Conservation (phyloP, 306 rosid genomes). For the Cucurbita moschata region DNA sequence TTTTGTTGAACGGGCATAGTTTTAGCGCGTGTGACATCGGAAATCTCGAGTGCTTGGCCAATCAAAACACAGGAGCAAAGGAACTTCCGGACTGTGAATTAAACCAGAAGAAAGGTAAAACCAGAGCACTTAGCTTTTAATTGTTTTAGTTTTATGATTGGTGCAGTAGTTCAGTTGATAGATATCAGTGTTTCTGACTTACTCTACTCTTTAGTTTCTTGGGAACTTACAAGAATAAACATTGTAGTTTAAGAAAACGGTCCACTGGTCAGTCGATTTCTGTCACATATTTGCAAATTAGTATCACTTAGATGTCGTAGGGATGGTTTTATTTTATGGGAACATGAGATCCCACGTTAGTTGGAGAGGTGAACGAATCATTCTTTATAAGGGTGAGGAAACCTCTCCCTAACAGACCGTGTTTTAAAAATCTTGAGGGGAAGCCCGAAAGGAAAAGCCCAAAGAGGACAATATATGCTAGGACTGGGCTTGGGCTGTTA, state of each 20-base stretch:
- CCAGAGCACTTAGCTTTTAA: not conserved
- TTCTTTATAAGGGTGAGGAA: too few relatives aligned
- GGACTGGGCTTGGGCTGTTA: too few relatives aligned
- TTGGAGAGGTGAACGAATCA: too few relatives aligned
- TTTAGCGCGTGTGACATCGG: conserved; percentile 69
- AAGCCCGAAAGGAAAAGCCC: too few relatives aligned
- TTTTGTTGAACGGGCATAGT: conserved; percentile 27
- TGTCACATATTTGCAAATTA: not conserved
- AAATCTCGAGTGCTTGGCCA: conserved; percentile 52
- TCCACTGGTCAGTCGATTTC: not conserved
- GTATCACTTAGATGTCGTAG: not conserved
- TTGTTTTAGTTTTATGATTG: not conserved
- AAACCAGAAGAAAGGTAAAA: conserved; percentile 25
- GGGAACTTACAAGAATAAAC: not conserved
- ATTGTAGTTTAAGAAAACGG: not conserved
- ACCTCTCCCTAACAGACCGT: too few relatives aligned
- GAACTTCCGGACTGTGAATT: conserved; percentile 43
- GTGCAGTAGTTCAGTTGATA: not conserved
- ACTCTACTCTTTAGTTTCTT: not conserved
- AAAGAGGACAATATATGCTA: too few relatives aligned
- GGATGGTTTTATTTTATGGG: not conserved
- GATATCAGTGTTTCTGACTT: not conserved
- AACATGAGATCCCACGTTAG: too few relatives aligned
- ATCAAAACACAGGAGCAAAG: conserved; percentile 43
- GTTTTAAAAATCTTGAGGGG: too few relatives aligned